Conservation (phyloP, 2,329 filamentous ascomycete species). For the Curvularia spicifera region DNA sequence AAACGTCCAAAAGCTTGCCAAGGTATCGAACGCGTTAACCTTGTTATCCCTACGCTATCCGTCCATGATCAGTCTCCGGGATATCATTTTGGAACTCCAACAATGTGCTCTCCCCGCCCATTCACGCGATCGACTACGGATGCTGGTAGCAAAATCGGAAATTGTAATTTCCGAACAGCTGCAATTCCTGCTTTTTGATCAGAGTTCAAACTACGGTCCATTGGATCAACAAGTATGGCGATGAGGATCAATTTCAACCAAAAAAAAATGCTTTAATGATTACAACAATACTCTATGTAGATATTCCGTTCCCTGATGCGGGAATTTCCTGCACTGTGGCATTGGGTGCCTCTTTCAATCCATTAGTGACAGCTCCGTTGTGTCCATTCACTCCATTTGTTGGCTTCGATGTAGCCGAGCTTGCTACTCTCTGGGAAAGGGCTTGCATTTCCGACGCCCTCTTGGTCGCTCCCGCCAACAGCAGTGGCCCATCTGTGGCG, state of each 20-base stretch:
- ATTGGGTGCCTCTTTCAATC: not conserved
- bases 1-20: not conserved
- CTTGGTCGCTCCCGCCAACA: conserved; percentile 49
- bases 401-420: not conserved
- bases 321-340: not conserved
- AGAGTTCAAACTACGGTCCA: not conserved
- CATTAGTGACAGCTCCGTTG: not conserved
- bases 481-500: conserved; percentile 46
- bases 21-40: not conserved
- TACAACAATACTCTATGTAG: not conserved
- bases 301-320: not conserved
- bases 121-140: not conserved
- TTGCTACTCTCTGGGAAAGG: conserved; percentile 14
- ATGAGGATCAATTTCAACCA: not conserved
- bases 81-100: not conserved
- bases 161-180: not conserved
- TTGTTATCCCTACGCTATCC: not conserved
- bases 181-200: not conserved
- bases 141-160: not conserved
- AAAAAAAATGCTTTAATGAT: not conserved
- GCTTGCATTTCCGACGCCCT: conserved; percentile 31
- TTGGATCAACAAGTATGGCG: not conserved
- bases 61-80: not conserved
- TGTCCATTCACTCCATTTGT: not conserved
- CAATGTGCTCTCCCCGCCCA: not conserved